Percentiles rank a stretch among this genome's conserved stretches.
These are phyloP conservation scores for Colletotrichum endophyticum DNA, from an alignment of 2,329 filamentous ascomycete species.

Conservation along the genomic window DNA sequence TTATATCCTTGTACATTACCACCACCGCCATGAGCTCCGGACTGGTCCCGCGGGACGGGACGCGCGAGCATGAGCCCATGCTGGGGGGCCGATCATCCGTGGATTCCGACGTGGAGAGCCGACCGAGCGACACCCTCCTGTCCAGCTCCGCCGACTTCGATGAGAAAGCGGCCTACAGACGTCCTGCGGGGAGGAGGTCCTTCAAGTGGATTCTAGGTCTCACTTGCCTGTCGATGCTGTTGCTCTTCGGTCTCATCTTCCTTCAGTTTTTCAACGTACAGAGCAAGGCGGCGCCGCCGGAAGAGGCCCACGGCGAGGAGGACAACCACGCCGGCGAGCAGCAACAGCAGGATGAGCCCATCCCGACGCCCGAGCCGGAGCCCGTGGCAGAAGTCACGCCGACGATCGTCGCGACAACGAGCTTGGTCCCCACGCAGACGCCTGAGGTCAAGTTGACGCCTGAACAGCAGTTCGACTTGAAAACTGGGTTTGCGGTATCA, in stretches of 20 bases:
- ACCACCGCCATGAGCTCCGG: constrained; percentile 1
- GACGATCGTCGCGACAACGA: background rate
- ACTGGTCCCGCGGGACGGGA: constrained; percentile 19
- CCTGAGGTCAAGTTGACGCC: constrained; percentile 1
- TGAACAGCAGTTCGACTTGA: constrained; percentile 6
- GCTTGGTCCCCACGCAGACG: background rate
- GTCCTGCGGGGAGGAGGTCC: constrained; percentile 1
- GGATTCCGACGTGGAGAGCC: constrained; percentile 13
- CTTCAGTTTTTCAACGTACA: constrained; percentile 16
- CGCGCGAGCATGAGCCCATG: constrained; percentile 14
- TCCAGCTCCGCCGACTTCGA: background rate
- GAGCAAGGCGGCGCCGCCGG: background rate
- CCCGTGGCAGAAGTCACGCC: background rate
- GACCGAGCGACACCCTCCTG: constrained; percentile 1
- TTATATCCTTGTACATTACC: background rate
- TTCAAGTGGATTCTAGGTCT: constrained; percentile 14
- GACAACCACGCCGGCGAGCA: background rate
- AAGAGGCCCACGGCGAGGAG: constrained; percentile 1
- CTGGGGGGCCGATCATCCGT: constrained; percentile 6
- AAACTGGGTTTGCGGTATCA: background rate
- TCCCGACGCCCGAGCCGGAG: background rate
- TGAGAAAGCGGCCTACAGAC: constrained; percentile 1
- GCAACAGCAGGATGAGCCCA: constrained; percentile 1
- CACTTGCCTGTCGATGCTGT: constrained; percentile 12
- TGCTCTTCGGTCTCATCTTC: constrained; percentile 14